Base-by-base conservation (phyloP, 805 yeast genomes). In the Candida koratica region DNA sequence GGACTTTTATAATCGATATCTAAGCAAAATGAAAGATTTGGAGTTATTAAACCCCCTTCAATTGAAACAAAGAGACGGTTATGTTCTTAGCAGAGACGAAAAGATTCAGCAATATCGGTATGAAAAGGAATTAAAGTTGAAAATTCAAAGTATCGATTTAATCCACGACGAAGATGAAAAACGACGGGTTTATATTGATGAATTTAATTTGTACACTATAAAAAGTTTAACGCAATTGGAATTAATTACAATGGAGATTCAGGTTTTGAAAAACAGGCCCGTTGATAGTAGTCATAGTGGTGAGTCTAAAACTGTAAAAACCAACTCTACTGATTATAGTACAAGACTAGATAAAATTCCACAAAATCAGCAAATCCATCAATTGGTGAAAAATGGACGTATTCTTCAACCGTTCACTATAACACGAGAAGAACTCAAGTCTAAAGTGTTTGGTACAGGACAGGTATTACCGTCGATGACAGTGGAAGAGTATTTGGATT, bases 401-500 rank as follows among this genome's bases (percentile, higher is more conserved):
- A 81, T 90, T 5, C 58, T 84, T 20, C 74, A 83, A 47, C 97
- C 97, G 8, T 93, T 90, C 58, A 84, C 90, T 0, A 70, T 90
- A 12, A 76, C 81, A 7, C 71, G 77, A 41, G 77, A 76, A 24
- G 75, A 80, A 30, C 46, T 86, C 12, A 66, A 71, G 39, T 62
- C 69, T 20, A 75, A 80, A 48, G 96, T 89, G 0, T 78, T 75
- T 47, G 96, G 97, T 1, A 86, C 94, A 2, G 98, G 97, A 1
- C 97, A 93, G 59, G 78, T 73, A 17, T 68, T 90, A 18, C 98
- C 98, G 2, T 86, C 97, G 0, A 86, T 93, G 93, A 69, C 95
- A 0, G 88, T 93, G 0, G 98, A 93, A 45, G 97, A 93, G 48
- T 81, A 84, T 42, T 65, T 93, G 35, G 95, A 88, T 32, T 78